These are phyloP conservation scores for Dillenia turbinata DNA, from an alignment of 164 flowering plant species.

Conservation along the genomic window DNA sequence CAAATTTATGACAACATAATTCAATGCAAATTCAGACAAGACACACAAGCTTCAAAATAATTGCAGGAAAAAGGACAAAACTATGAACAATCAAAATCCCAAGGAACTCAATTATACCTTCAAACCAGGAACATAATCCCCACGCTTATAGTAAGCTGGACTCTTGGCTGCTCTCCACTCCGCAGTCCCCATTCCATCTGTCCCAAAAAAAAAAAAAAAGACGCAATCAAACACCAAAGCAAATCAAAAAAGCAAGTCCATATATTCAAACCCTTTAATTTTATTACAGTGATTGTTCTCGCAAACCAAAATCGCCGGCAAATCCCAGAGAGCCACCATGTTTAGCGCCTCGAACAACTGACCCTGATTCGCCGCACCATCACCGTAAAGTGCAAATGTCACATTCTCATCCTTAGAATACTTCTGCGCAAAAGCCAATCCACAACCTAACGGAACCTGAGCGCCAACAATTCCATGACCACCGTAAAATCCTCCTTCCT, in stretches of 20 bases:
- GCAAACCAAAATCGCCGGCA: slow-evolving; percentile 94
- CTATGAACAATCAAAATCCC: not conserved
- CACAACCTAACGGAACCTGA: slow-evolving; percentile 84
- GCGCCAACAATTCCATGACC: slow-evolving; percentile 99
- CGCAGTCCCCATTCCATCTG: slow-evolving; percentile 99
- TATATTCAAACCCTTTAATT: not conserved
- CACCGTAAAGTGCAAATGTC: slow-evolving; percentile 81
- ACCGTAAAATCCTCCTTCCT: slow-evolving; percentile 77
- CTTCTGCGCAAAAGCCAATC: slow-evolving; percentile 88
- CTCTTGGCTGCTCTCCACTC: slow-evolving; percentile 99
- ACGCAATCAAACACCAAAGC: not conserved
- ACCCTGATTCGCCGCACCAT: slow-evolving; percentile 98
- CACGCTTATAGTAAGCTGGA: slow-evolving; percentile 93
- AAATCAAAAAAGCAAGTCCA: not conserved
- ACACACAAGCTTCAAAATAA: not conserved
- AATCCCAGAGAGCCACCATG: slow-evolving; percentile 88
- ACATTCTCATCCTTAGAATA: slow-evolving; percentile 73
- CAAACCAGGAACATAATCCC: slow-evolving; percentile 97
- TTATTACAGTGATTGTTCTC: slow-evolving; percentile 95
- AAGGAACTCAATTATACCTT: slow-evolving; percentile 44
- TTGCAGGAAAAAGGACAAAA: not conserved
- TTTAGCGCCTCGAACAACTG: slow-evolving; percentile 97
- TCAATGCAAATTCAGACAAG: not conserved
- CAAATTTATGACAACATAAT: not conserved
- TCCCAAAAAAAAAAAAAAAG: slow-evolving; percentile 7